Conservation (phyloP, 1,284 basidiomycete genomes). For the Psilocybe mexicana region DNA sequence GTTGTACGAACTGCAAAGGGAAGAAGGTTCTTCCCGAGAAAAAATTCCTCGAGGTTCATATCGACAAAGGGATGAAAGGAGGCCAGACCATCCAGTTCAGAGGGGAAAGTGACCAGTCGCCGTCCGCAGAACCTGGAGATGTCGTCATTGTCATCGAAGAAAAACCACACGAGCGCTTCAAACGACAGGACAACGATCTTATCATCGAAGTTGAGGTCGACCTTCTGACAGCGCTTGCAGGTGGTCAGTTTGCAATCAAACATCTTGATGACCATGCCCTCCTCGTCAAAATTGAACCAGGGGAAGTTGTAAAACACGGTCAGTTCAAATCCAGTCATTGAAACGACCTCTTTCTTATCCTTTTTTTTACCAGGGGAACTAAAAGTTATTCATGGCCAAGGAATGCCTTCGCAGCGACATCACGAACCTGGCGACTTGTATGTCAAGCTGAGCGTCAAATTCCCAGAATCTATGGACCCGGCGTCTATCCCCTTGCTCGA, state of each 20-base stretch:
- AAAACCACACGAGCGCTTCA: slow-evolving; percentile 91
- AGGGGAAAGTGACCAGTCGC: slow-evolving; percentile 97
- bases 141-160: slow-evolving; percentile 98
- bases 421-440: slow-evolving; percentile 96
- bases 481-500: slow-evolving; percentile 79
- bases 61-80: slow-evolving; percentile 99
- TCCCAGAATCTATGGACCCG: slow-evolving; percentile 84
- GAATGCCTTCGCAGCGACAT: slow-evolving; percentile 98
- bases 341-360: neutral
- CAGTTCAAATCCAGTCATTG: slow-evolving; percentile 24
- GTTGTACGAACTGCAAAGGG: slow-evolving; percentile 92
- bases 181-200: slow-evolving; percentile 92
- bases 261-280: slow-evolving; percentile 94
- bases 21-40: slow-evolving; percentile 96
- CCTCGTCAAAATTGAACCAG: slow-evolving; percentile 83
- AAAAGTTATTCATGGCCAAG: slow-evolving; percentile 93
- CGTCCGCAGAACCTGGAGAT: slow-evolving; percentile 89
- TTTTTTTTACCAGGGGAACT: slow-evolving; percentile 61
- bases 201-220: slow-evolving; percentile 89
- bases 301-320: slow-evolving; percentile 96
- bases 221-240: slow-evolving; percentile 90
- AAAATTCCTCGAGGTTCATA: slow-evolving; percentile 97
- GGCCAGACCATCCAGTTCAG: slow-evolving; percentile 95
- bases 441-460: slow-evolving; percentile 85
- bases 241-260: slow-evolving; percentile 88